Percentiles rank a stretch among this genome's conserved stretches.
Evolutionary conservation across 129 eudicot species (phyloP).

Genomic region (Sambucus nigra): DNA sequence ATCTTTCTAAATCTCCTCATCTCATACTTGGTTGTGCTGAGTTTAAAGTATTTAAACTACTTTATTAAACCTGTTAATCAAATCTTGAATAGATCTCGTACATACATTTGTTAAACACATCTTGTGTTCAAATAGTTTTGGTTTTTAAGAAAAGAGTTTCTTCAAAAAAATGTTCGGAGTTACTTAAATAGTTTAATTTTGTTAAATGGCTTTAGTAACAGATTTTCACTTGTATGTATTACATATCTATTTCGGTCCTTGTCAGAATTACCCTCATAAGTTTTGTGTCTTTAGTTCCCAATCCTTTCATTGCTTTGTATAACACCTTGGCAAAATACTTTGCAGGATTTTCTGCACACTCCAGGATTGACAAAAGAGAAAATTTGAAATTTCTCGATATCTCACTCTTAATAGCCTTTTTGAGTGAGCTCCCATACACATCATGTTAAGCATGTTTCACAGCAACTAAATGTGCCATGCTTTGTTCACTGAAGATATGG

Average conservation of each 20-base stretch:
- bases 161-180: no score
- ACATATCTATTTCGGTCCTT: slow-evolving; percentile 63
- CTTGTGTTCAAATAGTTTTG: no score
- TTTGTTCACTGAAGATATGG: slow-evolving; percentile 40
- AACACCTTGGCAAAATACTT: slow-evolving; percentile 58
- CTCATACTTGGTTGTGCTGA: no score
- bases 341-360: slow-evolving; percentile 45
- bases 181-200: no score
- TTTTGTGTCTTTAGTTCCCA: slow-evolving; percentile 46
- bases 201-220: no score
- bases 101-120: no score
- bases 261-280: slow-evolving; percentile 58
- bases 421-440: slow-evolving; percentile 48
- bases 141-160: no score
- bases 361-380: slow-evolving; percentile 41
- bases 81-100: no score
- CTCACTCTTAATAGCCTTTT: slow-evolving; percentile 57
- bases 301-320: slow-evolving; percentile 46
- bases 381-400: slow-evolving; percentile 41
- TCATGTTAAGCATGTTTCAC: slow-evolving; percentile 34
- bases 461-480: slow-evolving; percentile 48
- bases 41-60: no score
- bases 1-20: no score
- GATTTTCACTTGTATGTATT: slow-evolving; percentile 51
- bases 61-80: no score